phyloP scores from a whole-genome alignment of 2,329 filamentous ascomycete genomes.

The Pseudopyrenochaeta lycopersici region DNA sequence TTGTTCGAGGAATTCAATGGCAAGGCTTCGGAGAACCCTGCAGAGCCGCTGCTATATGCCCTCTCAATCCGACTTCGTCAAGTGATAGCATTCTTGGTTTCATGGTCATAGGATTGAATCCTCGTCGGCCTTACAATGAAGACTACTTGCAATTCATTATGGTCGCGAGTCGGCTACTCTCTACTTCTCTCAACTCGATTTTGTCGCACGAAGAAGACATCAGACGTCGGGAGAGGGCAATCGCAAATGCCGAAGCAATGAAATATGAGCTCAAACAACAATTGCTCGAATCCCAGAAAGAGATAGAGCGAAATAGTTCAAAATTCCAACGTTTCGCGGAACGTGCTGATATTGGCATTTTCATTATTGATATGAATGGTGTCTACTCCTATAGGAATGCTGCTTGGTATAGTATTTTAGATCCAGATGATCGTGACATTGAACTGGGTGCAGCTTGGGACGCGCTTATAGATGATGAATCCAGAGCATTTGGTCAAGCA shows the following conservation, averaged over 20 bases:
- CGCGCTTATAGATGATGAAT: slow-evolving; percentile 25
- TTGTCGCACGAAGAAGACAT: slow-evolving; percentile 51
- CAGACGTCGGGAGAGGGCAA: slow-evolving; percentile 44
- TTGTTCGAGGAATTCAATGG: slow-evolving; percentile 42
- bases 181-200: slow-evolving; percentile 51
- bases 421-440: slow-evolving; percentile 13
- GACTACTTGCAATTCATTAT: slow-evolving; percentile 51
- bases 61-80: slow-evolving; percentile 46
- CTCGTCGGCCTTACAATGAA: slow-evolving; percentile 49
- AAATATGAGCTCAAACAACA: slow-evolving; percentile 15
- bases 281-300: slow-evolving; percentile 25
- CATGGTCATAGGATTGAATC: slow-evolving; percentile 51
- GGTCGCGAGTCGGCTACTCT: slow-evolving; percentile 47
- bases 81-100: slow-evolving; percentile 49
- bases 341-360: slow-evolving; percentile 53
- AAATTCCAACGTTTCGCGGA: slow-evolving; percentile 53
- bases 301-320: slow-evolving; percentile 38
- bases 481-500: slow-evolving; percentile 11
- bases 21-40: slow-evolving; percentile 48
- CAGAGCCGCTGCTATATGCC: slow-evolving; percentile 43
- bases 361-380: slow-evolving; percentile 46
- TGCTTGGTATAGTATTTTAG: slow-evolving; percentile 48
- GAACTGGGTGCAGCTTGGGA: slow-evolving; percentile 30
- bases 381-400: slow-evolving; percentile 52
- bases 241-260: slow-evolving; percentile 28